Percentiles rank a stretch among this genome's conserved stretches.
Conservation (phyloP, 1,284 basidiomycete species). For the Coriolopsis trogii region DNA sequence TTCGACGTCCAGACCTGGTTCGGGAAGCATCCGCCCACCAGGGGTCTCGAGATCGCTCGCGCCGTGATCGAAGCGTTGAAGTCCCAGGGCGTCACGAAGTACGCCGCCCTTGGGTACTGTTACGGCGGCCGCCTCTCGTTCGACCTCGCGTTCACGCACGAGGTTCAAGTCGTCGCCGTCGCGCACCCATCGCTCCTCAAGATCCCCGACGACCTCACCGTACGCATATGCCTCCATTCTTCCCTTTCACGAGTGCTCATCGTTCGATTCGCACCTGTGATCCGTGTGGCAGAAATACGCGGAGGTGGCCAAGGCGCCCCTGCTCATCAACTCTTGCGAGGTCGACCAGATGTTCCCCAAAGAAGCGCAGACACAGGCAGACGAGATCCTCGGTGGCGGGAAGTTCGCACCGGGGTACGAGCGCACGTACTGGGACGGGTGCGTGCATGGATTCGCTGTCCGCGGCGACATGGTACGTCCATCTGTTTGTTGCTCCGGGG, state of each 20-base stretch:
- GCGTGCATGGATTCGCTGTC: constrained; percentile 56
- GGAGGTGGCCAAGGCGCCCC: constrained; percentile 36
- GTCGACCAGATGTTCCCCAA: constrained; percentile 37
- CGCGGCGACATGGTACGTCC: too few species aligned
- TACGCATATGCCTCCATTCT: too few species aligned
- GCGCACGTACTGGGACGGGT: constrained; percentile 46
- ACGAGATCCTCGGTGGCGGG: constrained; percentile 44
- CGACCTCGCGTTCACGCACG: constrained; percentile 65
- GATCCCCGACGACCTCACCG: constrained; percentile 64
- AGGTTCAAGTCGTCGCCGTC: constrained; percentile 54
- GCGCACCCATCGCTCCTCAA: constrained; percentile 73
- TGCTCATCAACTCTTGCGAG: constrained; percentile 48
- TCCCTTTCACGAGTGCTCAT: too few species aligned
- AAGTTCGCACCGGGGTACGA: constrained; percentile 43
- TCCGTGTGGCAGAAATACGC: constrained; percentile 41
- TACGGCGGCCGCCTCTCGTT: constrained; percentile 62
- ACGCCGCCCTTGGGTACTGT: constrained; percentile 72
- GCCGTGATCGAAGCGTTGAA: constrained; percentile 60
- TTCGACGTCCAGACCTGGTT: constrained; percentile 56
- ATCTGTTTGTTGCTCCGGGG: too few species aligned
- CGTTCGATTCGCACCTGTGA: too few species aligned
- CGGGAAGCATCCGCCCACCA: constrained; percentile 43
- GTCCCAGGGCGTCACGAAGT: constrained; percentile 55
- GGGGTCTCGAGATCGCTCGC: constrained; percentile 54
- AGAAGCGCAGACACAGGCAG: constrained; percentile 35